Conservation (phyloP, 2,329 filamentous ascomycete genomes). For the Trichoderma oligosporum region DNA sequence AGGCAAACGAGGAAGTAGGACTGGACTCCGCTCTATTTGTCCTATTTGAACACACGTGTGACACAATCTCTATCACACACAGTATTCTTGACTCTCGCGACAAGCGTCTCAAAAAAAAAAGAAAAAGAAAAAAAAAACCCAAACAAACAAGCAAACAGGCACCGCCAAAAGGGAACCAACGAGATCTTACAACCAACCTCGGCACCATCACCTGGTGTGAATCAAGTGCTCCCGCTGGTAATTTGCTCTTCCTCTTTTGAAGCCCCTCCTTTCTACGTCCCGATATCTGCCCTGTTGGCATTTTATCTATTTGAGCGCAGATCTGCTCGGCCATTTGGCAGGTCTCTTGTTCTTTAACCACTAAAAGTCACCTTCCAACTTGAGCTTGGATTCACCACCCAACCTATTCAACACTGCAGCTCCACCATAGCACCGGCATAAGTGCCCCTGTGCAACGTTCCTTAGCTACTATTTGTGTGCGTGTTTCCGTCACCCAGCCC, state of each 20-base stretch:
- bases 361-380: conserved; percentile 20
- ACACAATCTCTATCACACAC: conserved; percentile 9
- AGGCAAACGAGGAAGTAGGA: conserved; percentile 2
- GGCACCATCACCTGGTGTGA: conserved; percentile 13
- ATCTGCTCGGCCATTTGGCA: conserved; percentile 5
- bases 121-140: not conserved
- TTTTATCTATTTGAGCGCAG: not conserved
- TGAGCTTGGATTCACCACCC: conserved; percentile 19
- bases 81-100: not conserved
- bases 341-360: not conserved
- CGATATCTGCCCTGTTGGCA: not conserved
- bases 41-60: conserved; percentile 11
- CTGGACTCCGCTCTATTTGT: conserved; percentile 8
- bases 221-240: not conserved
- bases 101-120: not conserved
- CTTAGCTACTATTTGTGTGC: not conserved
- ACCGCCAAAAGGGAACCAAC: not conserved
- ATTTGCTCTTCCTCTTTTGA: not conserved
- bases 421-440: conserved; percentile 3
- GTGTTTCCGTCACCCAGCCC: conserved; percentile 14
- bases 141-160: not conserved
- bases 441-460: conserved; percentile 17
- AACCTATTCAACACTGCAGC: not conserved
- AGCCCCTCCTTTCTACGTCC: not conserved
- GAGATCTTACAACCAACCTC: not conserved